Percentiles rank a stretch among this genome's conserved stretches.
Conservation (phyloP, 805 yeast species). For the Cyberlindnera veronae region DNA sequence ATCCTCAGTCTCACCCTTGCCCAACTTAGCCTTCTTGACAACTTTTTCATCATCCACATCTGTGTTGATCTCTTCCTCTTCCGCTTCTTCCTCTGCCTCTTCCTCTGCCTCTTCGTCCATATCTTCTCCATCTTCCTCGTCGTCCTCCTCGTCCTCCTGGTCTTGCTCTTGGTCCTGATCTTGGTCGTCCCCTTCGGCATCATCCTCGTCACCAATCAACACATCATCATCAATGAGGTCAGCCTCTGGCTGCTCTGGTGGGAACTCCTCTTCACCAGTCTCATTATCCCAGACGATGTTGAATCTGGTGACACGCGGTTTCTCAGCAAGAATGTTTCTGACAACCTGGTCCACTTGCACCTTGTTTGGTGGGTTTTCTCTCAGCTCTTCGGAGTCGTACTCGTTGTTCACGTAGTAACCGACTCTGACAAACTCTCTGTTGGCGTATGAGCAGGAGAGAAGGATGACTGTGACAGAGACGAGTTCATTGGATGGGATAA, state of each 20-base stretch:
- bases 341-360: slow-evolving; percentile 94
- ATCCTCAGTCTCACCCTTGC: slow-evolving; percentile 1
- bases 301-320: slow-evolving; percentile 95
- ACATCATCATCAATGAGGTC: slow-evolving; percentile 56
- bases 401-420: slow-evolving; percentile 98
- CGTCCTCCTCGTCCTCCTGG: slow-evolving; percentile 46
- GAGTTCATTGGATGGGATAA: slow-evolving; percentile 93
- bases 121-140: slow-evolving; percentile 40
- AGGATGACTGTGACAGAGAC: slow-evolving; percentile 94
- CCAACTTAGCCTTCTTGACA: slow-evolving; percentile 14
- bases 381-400: slow-evolving; percentile 86
- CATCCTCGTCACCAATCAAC: slow-evolving; percentile 33
- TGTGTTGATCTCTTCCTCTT: slow-evolving; percentile 27
- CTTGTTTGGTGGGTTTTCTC: slow-evolving; percentile 90
- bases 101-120: slow-evolving; percentile 36
- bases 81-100: slow-evolving; percentile 33
- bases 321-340: slow-evolving; percentile 91
- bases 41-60: slow-evolving; percentile 23
- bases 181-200: slow-evolving; percentile 41
- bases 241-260: slow-evolving; percentile 72
- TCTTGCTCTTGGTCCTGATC: slow-evolving; percentile 43
- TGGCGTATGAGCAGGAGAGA: slow-evolving; percentile 89
- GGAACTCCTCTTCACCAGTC: slow-evolving; percentile 60
- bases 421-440: slow-evolving; percentile 91
- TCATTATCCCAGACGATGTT: slow-evolving; percentile 96